These are phyloP conservation scores for Triangularia verruculosa DNA, from an alignment of 2,329 filamentous ascomycete species.

Conservation along the genomic window DNA sequence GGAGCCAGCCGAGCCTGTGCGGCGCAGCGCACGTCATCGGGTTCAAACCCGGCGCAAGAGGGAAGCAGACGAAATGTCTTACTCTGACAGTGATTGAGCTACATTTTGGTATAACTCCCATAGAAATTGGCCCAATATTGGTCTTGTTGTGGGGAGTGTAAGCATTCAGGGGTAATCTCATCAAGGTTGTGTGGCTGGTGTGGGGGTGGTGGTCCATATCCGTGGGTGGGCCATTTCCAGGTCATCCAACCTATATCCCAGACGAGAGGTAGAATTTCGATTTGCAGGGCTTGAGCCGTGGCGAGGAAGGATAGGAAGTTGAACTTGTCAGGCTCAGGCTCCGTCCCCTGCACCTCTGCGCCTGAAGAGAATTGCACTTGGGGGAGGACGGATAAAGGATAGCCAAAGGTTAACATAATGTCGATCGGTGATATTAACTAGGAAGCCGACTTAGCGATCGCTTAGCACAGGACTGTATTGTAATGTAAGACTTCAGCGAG, in stretches of 20 bases:
- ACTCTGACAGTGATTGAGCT: too few species aligned
- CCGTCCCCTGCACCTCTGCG: conserved; percentile 2
- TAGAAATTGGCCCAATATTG: too few species aligned
- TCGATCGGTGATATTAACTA: not conserved
- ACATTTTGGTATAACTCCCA: too few species aligned
- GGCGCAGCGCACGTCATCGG: too few species aligned
- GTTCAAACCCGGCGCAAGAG: too few species aligned
- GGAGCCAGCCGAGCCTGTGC: too few species aligned
- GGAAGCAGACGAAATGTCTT: too few species aligned
- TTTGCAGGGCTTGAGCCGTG: conserved; percentile 2
- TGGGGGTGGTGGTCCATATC: too few species aligned
- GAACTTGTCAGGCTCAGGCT: conserved; percentile 2
- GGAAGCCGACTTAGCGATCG: not conserved
- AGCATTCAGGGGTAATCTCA: too few species aligned
- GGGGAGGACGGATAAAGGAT: not conserved
- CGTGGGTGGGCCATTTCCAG: too few species aligned
- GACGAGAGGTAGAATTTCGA: conserved; percentile 3
- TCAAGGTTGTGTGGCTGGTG: too few species aligned
- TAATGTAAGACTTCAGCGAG: not conserved
- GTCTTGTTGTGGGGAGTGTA: too few species aligned
- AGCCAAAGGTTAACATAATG: not conserved
- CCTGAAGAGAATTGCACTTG: not conserved
- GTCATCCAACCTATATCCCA: not conserved
- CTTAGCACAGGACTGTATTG: not conserved
- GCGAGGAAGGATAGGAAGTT: conserved; percentile 2